phyloP scores from a whole-genome alignment of 148 eudicot genomes.

The Linanthus parryae region DNA sequence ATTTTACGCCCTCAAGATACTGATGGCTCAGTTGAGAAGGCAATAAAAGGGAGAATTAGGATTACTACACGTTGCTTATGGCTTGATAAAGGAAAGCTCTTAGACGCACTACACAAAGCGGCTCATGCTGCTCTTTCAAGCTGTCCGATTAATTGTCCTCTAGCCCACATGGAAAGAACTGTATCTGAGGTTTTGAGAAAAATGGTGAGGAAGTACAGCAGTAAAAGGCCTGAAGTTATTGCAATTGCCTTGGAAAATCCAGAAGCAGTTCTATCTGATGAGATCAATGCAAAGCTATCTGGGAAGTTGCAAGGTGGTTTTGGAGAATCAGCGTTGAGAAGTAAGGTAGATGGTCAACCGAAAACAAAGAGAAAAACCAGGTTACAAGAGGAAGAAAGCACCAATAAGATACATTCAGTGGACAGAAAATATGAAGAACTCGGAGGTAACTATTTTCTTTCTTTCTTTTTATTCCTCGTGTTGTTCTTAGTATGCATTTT shows the following conservation, averaged over 20 bases:
- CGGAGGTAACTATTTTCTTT: constrained; percentile 27
- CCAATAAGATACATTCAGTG: constrained; percentile 10
- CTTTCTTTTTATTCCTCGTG: not conserved
- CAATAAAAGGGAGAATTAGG: constrained; percentile 83
- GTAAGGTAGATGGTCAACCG: constrained; percentile 40
- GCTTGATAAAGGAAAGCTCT: constrained; percentile 96
- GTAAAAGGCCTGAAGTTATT: constrained; percentile 92
- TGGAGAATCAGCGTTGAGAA: constrained; percentile 39
- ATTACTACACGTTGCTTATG: constrained; percentile 97
- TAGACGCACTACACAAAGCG: constrained; percentile 94
- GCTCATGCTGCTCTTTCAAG: constrained; percentile 90
- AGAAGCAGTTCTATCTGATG: constrained; percentile 69
- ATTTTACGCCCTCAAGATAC: constrained; percentile 65
- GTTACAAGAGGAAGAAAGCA: constrained; percentile 29
- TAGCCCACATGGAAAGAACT: constrained; percentile 85
- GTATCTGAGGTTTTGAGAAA: constrained; percentile 83
- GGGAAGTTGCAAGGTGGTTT: constrained; percentile 46
- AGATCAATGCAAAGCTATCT: constrained; percentile 60
- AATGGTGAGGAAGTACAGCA: constrained; percentile 92
- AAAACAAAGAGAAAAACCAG: constrained; percentile 29
- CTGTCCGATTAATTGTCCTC: constrained; percentile 81
- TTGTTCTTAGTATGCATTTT: not conserved
- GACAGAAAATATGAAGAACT: constrained; percentile 22
- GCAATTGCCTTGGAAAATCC: constrained; percentile 86
- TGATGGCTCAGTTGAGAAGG: constrained; percentile 32